Percentiles rank a stretch among this genome's conserved stretches.
Conservation (phyloP, 2,329 filamentous ascomycete species). For the Fusarium sublunatum region DNA sequence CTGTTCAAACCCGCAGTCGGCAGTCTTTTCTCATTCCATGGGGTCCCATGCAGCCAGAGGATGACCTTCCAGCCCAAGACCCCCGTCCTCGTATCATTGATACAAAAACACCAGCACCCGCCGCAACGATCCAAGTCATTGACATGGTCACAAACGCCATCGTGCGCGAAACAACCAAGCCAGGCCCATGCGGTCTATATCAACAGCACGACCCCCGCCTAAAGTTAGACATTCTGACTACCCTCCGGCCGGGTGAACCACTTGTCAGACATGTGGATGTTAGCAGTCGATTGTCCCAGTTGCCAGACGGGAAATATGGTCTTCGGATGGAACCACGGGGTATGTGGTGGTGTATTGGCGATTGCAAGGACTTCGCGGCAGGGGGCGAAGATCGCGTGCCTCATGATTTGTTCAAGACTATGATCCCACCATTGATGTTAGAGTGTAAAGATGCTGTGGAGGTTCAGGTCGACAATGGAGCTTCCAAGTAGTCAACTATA, state of each 20-base stretch:
- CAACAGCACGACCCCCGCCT: conserved; percentile 12
- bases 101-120: neutral
- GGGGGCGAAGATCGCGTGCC: conserved; percentile 13
- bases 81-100: conserved; percentile 6
- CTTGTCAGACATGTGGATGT: conserved; percentile 13
- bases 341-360: conserved; percentile 21
- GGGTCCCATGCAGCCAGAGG: conserved; percentile 1
- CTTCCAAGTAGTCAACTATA: neutral
- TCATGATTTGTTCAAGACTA: conserved; percentile 6
- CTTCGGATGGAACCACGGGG: conserved; percentile 13
- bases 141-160: neutral
- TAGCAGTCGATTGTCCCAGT: neutral
- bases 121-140: conserved; percentile 2
- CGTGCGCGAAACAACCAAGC: neutral
- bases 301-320: conserved; percentile 12
- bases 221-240: conserved; percentile 5
- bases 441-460: conserved; percentile 13
- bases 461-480: conserved; percentile 1
- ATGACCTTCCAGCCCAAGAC: neutral
- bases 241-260: conserved; percentile 12
- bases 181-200: conserved; percentile 1
- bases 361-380: conserved; percentile 12
- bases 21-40: conserved; percentile 4
- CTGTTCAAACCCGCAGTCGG: conserved; percentile 7
- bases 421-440: conserved; percentile 11